Base-by-base conservation (phyloP, 208 protist genomes). In the Entamoeba moshkovskii region DNA sequence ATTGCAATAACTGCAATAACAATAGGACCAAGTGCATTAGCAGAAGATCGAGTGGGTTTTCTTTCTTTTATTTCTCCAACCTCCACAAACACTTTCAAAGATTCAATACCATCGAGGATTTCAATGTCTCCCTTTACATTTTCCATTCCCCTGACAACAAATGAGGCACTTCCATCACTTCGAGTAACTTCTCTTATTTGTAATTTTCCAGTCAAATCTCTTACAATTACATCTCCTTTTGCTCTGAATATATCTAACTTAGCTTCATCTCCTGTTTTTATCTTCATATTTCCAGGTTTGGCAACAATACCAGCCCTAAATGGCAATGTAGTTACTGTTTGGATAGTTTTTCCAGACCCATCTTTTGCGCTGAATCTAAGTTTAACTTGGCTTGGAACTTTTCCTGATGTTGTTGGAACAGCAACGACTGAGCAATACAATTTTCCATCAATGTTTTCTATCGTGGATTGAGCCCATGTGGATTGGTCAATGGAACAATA, bases 251-350 rank as follows among this genome's bases (percentile, higher is more conserved):
- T 85, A 85, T 85, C 59, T 42, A 85, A 38, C 11, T 8, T 29
- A 42, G 59, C 59, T 38, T 85, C 59, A 13, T 29, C 33, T 85
- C 59, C 59, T 38, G 59, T 85, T 85, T 85, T 85, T 13, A 85
- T 85, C n/a, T 38, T 85, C 25, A 85, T 0, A 85, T 85, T 85
- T 42, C 59, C 59, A 33, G 59, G 59, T 85, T 85, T 85, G 25
- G 59, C 59, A 85, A 85, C 59, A 85, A 85, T 85, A 85, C 59
- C 59, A 85, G 59, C 59, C n/a, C 59, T 85, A 85, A 85, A 85
- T 85, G 59, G 59, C 33, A 85, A 85, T 38, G n/a, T 1, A 85
- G 33, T 22, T 13, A 85, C 59, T 1, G 59, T 38, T 38, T 85
- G 59, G 1, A 85, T 22, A 85, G 29, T 29, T 85, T 38, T 85